Base-by-base conservation (phyloP, 2,329 filamentous ascomycete genomes). In the Ceratocystis cubensis region DNA sequence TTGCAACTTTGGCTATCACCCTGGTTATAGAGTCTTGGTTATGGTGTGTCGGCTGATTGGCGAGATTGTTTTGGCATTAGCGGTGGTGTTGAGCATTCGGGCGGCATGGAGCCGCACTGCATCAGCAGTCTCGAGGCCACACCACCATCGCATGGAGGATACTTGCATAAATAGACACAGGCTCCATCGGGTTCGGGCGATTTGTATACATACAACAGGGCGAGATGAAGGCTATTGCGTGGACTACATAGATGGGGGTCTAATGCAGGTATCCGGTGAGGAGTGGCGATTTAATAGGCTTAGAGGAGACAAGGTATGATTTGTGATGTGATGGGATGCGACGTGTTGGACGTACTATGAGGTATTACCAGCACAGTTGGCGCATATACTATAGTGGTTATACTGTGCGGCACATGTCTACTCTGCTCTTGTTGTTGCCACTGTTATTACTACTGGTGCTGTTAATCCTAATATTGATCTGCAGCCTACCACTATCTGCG, bases 31-130 rank as follows among this genome's bases (percentile, higher is more conserved):
- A 4, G 53, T 28, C 33, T 37, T 28, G 53, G 22, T 22, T 8
- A 5, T 59, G 6, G 13, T 59, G 13, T 37, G 33, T 37, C 33
- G 33, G 33, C 33, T 37, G 33, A 37, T 37, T 37, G 33, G 33
- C 33, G 33, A 37, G 33, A 37, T 37, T 37, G 33, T 37, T 37
- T 22, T 50, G 33, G 33, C 33, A 37, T 37, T 37, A 37, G 33
- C 33, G 15, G 48, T 53, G 20, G 20, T 48, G n/a, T 48, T 53
- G 53, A 22, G 53, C 53, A 59, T 30, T 59, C 28, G 13, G 13
- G 25, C 53, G 53, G 25, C 53, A 59, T 59, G 53, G 53, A 30
- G 53, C 53, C 53, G 53, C 28, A 17, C 53, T 33, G 53, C 28
- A 37, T 13, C 33, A 37, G 8, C 33, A 59, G 25, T 25, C 25